Conservation (phyloP, 2,329 filamentous ascomycete genomes). For the Diaporthe citrichinensis region DNA sequence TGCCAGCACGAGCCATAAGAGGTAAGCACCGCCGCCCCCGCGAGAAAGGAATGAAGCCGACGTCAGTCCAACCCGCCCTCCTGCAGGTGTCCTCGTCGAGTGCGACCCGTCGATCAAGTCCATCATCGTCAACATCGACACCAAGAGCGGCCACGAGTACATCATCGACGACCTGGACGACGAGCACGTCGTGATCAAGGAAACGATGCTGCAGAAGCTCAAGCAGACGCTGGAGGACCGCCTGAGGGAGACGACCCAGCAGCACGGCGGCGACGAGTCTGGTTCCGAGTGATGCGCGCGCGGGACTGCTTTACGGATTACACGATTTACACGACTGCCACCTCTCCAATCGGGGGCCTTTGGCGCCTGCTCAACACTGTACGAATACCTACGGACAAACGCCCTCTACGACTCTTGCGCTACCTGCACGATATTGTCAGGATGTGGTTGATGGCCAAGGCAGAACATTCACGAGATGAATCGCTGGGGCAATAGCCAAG, state of each 20-base stretch:
- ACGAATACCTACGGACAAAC: background rate
- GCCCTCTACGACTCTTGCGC: background rate
- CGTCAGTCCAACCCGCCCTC: constrained; percentile 33
- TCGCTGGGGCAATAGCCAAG: background rate
- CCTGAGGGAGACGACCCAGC: constrained; percentile 61
- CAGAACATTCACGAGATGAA: background rate
- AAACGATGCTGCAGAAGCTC: constrained; percentile 77
- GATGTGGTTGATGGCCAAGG: background rate
- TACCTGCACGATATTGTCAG: background rate
- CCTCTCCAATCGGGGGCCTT: background rate
- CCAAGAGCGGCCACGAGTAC: constrained; percentile 77
- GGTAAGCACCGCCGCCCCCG: constrained; percentile 53
- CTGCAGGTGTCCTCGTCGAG: constrained; percentile 80
- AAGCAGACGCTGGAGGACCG: constrained; percentile 76
- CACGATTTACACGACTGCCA: background rate
- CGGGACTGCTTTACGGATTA: background rate
- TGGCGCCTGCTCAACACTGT: background rate
- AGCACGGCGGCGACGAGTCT: constrained; percentile 66
- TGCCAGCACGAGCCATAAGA: constrained; percentile 69
- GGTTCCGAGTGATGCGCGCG: constrained; percentile 59
- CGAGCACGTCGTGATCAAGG: constrained; percentile 81
- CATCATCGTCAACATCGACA: constrained; percentile 85
- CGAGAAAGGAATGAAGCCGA: constrained; percentile 13
- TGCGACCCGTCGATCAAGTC: constrained; percentile 91
- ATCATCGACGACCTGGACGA: constrained; percentile 88